Evolutionary conservation across 2,329 filamentous ascomycete genomes (phyloP), one percentile per base, ranked within the genome.

Genomic region (Diplocarpon rosae): DNA sequence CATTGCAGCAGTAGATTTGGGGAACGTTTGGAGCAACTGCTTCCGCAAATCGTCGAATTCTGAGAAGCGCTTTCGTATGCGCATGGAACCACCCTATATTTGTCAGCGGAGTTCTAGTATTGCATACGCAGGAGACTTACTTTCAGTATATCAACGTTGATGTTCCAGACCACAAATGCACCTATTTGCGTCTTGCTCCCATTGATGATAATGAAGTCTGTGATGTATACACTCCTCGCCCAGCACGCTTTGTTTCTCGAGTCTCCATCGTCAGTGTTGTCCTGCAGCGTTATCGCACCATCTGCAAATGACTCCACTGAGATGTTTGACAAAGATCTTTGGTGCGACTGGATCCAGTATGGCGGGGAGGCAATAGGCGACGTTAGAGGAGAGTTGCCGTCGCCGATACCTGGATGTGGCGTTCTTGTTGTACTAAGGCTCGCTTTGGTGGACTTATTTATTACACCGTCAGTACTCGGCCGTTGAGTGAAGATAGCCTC

Each of bases 151-250:
- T 92, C 80, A 36, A 98, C 85, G 38, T 74, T 78, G 58, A 92
- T 88, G 60, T 87, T 92, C 85, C 86, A 98, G 7, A 95, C 88
- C 1, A 95, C 86, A 66, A 96, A 98, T 1, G 89, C 85, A n/a
- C 90, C 90, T 39, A 62, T 61, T 13, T 51, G 50, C 1, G 56
- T 61, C 24, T 49, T 45, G 35, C 48, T 57, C 6, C 54, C 59
- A 49, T 61, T 61, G 37, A 82, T 70, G 15, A 76, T 55, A 10
- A 73, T 72, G 59, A 75, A 66, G 56, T 76, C 73, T 31, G 70
- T 66, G 34, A 82, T 69, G 52, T 74, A 69, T 43, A 80, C 78
- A 58, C 74, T 78, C 63, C 69, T 73, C 27, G 78, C 78, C 78
- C 78, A 82, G 62, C 77, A 82, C 11, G 74, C 75, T 48, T 66